Evolutionary conservation across 768 basidiomycete species (phyloP).

Genomic region (Russula griseocarnosa): DNA sequence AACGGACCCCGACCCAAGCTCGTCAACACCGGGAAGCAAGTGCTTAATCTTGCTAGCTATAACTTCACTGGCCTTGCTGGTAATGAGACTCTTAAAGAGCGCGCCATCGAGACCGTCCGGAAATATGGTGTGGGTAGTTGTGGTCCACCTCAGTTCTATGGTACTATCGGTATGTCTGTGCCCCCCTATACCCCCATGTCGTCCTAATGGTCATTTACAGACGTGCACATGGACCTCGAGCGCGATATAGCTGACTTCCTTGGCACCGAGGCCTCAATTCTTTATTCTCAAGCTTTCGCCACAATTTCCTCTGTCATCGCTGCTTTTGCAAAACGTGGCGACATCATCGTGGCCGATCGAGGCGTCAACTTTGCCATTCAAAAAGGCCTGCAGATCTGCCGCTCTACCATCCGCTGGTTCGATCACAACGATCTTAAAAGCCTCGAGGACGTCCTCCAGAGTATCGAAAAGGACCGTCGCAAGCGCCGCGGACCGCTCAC

Average conservation of each 20-base stretch:
- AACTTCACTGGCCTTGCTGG: slow-evolving; percentile 91
- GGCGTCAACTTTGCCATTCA: slow-evolving; percentile 94
- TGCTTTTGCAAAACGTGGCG: slow-evolving; percentile 95
- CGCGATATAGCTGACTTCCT: slow-evolving; percentile 87
- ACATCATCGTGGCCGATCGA: slow-evolving; percentile 98
- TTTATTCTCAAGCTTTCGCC: slow-evolving; percentile 92
- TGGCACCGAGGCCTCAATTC: slow-evolving; percentile 81
- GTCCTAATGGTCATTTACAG: slow-evolving; percentile 39
- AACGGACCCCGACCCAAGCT: slow-evolving; percentile 83
- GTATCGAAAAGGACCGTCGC: slow-evolving; percentile 82
- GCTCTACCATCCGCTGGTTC: slow-evolving; percentile 90
- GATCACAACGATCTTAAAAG: slow-evolving; percentile 93
- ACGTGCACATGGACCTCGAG: slow-evolving; percentile 89
- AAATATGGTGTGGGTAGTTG: slow-evolving; percentile 94
- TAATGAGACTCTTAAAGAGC: slow-evolving; percentile 82
- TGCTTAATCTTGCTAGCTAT: slow-evolving; percentile 80
- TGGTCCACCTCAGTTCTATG: slow-evolving; percentile 96
- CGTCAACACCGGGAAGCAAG: slow-evolving; percentile 63
- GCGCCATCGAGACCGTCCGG: slow-evolving; percentile 75
- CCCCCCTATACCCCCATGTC: background rate
- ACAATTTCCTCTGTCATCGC: slow-evolving; percentile 93
- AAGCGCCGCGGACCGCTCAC: slow-evolving; percentile 80
- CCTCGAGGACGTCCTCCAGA: slow-evolving; percentile 81
- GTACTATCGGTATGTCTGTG: slow-evolving; percentile 71
- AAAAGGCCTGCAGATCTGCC: slow-evolving; percentile 90